A percentile compares a stretch with the other conserved stretches of the same genome.
Conservation (phyloP, 768 basidiomycete genomes). For the Termitomyces sp. region DNA sequence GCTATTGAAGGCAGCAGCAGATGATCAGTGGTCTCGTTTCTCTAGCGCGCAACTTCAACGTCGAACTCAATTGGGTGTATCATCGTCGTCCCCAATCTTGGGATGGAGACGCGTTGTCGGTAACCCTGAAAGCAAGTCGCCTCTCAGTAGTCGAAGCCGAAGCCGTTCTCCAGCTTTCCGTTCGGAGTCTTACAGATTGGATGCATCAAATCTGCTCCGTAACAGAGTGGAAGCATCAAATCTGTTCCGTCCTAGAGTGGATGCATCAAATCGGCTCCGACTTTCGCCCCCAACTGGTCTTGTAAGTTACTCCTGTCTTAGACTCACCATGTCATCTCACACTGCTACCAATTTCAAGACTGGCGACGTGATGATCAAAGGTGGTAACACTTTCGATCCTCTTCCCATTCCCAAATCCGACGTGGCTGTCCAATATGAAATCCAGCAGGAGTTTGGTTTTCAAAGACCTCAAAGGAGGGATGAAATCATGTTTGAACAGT, state of each 20-base stretch:
- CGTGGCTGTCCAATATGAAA: background rate
- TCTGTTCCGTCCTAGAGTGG: too few species aligned
- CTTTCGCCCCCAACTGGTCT: background rate
- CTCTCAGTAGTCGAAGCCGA: too few species aligned
- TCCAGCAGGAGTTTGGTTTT: background rate
- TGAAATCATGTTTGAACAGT: conserved; percentile 1
- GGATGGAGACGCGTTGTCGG: too few species aligned
- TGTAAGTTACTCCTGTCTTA: background rate
- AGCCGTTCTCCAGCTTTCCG: too few species aligned
- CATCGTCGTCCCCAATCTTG: background rate
- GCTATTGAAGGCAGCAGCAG: background rate
- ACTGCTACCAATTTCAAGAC: background rate
- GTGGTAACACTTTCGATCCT: background rate
- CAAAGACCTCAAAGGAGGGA: background rate
- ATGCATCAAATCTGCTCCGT: too few species aligned
- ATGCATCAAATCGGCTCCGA: too few species aligned
- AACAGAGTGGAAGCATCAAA: too few species aligned
- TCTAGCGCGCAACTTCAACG: background rate
- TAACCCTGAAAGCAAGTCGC: too few species aligned
- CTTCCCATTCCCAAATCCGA: background rate
- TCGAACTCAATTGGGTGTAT: background rate
- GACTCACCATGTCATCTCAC: background rate
- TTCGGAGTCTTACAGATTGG: too few species aligned
- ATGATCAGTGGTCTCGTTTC: background rate
- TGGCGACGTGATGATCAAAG: background rate